Evolutionary conservation across 2,329 filamentous ascomycete genomes (phyloP).

Genomic region (Fulvia fulva): DNA sequence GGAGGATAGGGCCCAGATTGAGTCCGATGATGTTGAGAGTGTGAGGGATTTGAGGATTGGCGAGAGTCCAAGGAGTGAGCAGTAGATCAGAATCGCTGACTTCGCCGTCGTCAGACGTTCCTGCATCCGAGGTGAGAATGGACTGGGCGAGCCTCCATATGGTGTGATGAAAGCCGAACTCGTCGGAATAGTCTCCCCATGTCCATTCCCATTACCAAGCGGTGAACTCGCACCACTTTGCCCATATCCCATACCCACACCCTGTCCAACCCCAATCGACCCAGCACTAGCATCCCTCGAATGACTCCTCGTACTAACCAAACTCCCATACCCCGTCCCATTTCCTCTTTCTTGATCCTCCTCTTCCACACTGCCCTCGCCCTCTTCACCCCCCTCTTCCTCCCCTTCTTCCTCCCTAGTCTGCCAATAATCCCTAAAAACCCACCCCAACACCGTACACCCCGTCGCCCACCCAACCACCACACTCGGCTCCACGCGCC

Average conservation of each 20-base stretch:
- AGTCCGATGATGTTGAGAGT: slow-evolving; percentile 83
- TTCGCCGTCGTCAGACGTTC: slow-evolving; percentile 77
- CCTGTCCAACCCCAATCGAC: background rate
- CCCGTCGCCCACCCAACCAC: slow-evolving; percentile 81
- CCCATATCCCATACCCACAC: background rate
- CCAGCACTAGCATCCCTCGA: background rate
- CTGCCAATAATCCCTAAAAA: slow-evolving; percentile 88
- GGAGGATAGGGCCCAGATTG: slow-evolving; percentile 94
- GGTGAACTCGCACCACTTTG: background rate
- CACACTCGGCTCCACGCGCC: slow-evolving; percentile 82
- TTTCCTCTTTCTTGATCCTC: slow-evolving; percentile 9
- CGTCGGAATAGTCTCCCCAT: slow-evolving; percentile 1
- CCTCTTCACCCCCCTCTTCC: slow-evolving; percentile 54
- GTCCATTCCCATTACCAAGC: background rate
- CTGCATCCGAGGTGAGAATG: slow-evolving; percentile 54
- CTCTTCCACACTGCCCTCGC: slow-evolving; percentile 15
- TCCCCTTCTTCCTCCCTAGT: slow-evolving; percentile 62
- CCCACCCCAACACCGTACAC: slow-evolving; percentile 81
- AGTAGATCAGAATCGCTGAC: slow-evolving; percentile 89
- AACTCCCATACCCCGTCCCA: background rate
- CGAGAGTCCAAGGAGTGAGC: slow-evolving; percentile 82
- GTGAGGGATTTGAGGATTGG: slow-evolving; percentile 98
- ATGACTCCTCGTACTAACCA: background rate
- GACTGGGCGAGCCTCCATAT: slow-evolving; percentile 36
- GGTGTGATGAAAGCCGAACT: slow-evolving; percentile 29